Evolutionary conservation across 2,329 filamentous ascomycete genomes (phyloP).

Genomic region (Cladosporium cucumerinum): DNA sequence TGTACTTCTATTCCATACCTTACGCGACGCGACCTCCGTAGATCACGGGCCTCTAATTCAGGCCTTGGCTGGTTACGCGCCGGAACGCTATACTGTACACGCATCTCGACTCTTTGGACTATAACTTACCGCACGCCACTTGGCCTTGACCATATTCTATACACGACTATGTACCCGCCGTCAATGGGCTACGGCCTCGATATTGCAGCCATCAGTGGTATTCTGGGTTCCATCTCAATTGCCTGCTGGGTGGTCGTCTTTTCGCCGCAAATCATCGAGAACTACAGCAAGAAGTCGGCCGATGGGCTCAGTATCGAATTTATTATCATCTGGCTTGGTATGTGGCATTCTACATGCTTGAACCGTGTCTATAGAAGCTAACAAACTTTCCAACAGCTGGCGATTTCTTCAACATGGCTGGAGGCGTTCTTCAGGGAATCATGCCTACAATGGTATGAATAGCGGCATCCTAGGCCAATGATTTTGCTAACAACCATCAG

Average conservation of each 20-base stretch:
- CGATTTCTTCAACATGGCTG: slow-evolving; percentile 95
- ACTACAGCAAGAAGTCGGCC: slow-evolving; percentile 79
- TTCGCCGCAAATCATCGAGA: slow-evolving; percentile 93
- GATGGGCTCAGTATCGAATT: slow-evolving; percentile 90
- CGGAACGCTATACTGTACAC: not conserved
- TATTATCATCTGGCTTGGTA: slow-evolving; percentile 77
- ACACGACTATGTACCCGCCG: slow-evolving; percentile 49
- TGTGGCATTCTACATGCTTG: not conserved
- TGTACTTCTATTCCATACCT: not conserved
- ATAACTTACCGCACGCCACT: not conserved
- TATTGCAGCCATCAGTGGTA: slow-evolving; percentile 86
- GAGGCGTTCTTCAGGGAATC: slow-evolving; percentile 86
- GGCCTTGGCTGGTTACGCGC: not conserved
- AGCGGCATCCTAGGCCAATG: no score
- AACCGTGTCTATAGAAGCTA: not conserved
- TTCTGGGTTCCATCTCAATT: slow-evolving; percentile 92
- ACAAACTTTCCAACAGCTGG: slow-evolving; percentile 50
- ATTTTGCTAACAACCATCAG: slow-evolving; percentile 35
- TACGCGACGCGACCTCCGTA: not conserved
- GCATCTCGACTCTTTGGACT: not conserved
- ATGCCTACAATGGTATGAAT: slow-evolving; percentile 78
- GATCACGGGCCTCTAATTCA: not conserved
- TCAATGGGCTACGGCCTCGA: slow-evolving; percentile 60
- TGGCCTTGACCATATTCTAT: not conserved
- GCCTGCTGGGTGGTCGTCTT: slow-evolving; percentile 98